Evolutionary conservation across 2,329 filamentous ascomycete genomes (phyloP).

Genomic region (Didymella pomorum): DNA sequence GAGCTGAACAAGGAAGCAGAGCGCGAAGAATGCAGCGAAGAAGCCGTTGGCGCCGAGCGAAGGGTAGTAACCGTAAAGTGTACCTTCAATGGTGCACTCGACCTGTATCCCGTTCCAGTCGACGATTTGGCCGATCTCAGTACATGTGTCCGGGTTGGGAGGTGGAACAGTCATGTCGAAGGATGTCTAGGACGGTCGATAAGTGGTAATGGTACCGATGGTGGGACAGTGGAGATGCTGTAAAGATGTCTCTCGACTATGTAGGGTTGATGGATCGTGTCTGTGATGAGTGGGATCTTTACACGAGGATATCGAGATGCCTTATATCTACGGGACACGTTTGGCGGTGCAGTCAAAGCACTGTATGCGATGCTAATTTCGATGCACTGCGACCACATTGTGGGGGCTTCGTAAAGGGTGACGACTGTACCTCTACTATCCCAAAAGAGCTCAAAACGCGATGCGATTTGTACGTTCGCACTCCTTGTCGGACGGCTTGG

Average conservation of each 20-base stretch:
- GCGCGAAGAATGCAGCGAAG: constrained; percentile 61
- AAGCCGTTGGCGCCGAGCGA: constrained; percentile 60
- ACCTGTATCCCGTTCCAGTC: constrained; percentile 4
- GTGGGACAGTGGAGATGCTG: not conserved
- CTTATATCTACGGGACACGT: constrained; percentile 29
- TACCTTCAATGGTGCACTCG: constrained; percentile 56
- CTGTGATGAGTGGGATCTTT: constrained; percentile 4
- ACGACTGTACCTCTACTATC: constrained; percentile 4
- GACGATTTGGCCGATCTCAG: constrained; percentile 22
- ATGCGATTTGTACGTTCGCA: constrained; percentile 7
- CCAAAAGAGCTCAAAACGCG: constrained; percentile 16
- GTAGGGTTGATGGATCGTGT: not conserved
- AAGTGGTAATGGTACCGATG: not conserved
- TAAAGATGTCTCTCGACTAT: not conserved
- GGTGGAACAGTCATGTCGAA: constrained; percentile 33
- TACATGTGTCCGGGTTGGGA: constrained; percentile 29
- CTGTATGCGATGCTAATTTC: not conserved
- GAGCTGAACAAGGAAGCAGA: constrained; percentile 59
- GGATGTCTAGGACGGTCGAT: not conserved
- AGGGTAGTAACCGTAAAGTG: constrained; percentile 64
- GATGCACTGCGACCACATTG: constrained; percentile 4
- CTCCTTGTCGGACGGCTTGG: constrained; percentile 9
- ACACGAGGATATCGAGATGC: constrained; percentile 2
- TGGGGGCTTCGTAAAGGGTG: constrained; percentile 11
- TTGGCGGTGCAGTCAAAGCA: constrained; percentile 8